Evolutionary conservation across 805 yeast species (phyloP).

Genomic region (Wilhelminamyces savonicus): DNA sequence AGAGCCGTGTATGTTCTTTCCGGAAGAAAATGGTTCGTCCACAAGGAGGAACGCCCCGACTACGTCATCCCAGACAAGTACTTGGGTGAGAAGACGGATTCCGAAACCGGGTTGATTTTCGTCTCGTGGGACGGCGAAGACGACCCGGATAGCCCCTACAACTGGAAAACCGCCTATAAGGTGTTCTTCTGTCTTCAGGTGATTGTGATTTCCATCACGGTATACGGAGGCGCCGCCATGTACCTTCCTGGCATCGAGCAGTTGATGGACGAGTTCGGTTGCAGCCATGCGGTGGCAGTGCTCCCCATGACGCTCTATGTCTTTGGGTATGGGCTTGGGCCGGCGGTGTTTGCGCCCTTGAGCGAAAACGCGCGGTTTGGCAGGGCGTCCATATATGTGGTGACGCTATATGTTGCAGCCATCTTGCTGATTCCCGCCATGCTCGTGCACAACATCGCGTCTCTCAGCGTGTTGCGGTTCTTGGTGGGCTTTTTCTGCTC

Average conservation of each 20-base stretch:
- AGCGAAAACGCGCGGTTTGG: slow-evolving; percentile 52
- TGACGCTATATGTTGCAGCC: slow-evolving; percentile 40
- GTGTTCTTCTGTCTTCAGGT: slow-evolving; percentile 30
- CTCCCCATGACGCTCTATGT: slow-evolving; percentile 51
- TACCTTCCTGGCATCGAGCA: slow-evolving; percentile 45
- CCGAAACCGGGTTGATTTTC: slow-evolving; percentile 4
- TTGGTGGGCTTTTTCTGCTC: slow-evolving; percentile 50
- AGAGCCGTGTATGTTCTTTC: slow-evolving; percentile 19
- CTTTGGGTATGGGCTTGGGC: slow-evolving; percentile 57
- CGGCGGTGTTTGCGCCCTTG: slow-evolving; percentile 52
- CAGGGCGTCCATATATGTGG: slow-evolving; percentile 43
- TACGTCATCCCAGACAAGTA: slow-evolving; percentile 28
- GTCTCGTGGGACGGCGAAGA: slow-evolving; percentile 34
- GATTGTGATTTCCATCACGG: slow-evolving; percentile 41
- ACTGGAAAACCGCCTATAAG: slow-evolving; percentile 45
- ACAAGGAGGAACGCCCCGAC: slow-evolving; percentile 22
- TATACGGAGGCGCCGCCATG: slow-evolving; percentile 53
- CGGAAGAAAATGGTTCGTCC: slow-evolving; percentile 11
- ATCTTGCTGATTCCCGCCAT: slow-evolving; percentile 55
- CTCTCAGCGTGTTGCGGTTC: slow-evolving; percentile 44
- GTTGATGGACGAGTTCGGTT: slow-evolving; percentile 39
- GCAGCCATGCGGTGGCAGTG: slow-evolving; percentile 38
- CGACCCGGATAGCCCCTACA: slow-evolving; percentile 52
- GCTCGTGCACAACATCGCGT: slow-evolving; percentile 42
- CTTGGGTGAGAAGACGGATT: slow-evolving; percentile 1